Evolutionary conservation across 306 rosid genomes (phyloP), one percentile per base, ranked within the genome.

Genomic region (Neltuma alba): DNA sequence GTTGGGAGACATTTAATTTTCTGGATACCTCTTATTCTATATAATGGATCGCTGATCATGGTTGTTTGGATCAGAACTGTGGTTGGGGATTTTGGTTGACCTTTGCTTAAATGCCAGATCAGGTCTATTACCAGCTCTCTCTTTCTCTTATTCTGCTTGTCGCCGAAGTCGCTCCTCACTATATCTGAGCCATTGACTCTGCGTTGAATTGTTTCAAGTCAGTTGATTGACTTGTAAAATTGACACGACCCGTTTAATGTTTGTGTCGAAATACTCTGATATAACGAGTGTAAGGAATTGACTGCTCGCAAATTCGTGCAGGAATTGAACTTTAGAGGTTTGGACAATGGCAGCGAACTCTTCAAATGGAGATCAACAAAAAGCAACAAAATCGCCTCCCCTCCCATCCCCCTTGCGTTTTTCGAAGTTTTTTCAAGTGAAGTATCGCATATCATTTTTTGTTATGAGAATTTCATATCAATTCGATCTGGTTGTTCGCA

Each of bases 401-500:
- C 21, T 28, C 83, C 98, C 98, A 41, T 94, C 98, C 47, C 98
- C 97, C 21, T 70, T 94, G 91, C 92, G 98, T 36, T 89, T 87
- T 86, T 93, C 98, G 75, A 94, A 94, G 76, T 94, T 94, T 80
- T 92, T 88, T 76, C 97, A 94, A 96, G 98, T 94, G 79, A 81
- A 27, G 25, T 66, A 70, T 47, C 10, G 27, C 23, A 2, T 36
- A 14, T 54, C 28, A 54, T 77, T 65, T 47, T 60, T 63, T 4
- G 4, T 70, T 47, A 47, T 70, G 33, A 7, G 7, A 23, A 27
- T 40, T 62, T 27, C 25, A 44, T 47, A 37, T 45, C 58, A 36
- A 18, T 40, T 16, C 37, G 45, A 57, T 57, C 65, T 6, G 45
- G 37, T 74, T 48, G 25, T 52, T 36, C 50, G 6, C 44, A 20